A percentile compares a stretch with the other conserved stretches of the same genome.
phyloP scores from a whole-genome alignment of 1,284 basidiomycete species.

The Rugosomyces carneus region DNA sequence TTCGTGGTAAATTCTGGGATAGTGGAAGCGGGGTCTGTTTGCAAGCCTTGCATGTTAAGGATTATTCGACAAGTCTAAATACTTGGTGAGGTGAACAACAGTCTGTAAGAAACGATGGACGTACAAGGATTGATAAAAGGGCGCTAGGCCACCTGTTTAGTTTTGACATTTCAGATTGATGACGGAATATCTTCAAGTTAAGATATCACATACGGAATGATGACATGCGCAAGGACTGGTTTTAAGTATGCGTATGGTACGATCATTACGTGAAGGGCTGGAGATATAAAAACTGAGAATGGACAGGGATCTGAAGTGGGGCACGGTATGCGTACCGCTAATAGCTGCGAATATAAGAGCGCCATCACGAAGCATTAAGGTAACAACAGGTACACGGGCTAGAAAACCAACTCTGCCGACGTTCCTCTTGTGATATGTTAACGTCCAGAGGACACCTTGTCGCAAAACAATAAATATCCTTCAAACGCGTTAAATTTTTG shows the following conservation, averaged over 20 bases:
- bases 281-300: background rate
- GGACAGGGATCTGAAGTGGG: background rate
- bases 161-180: background rate
- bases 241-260: constrained; percentile 4
- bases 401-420: background rate
- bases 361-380: constrained; percentile 10
- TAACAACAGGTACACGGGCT: constrained; percentile 5
- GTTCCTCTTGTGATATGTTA: constrained; percentile 9
- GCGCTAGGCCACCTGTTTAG: constrained; percentile 3
- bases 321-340: background rate
- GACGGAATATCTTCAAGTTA: too few species aligned
- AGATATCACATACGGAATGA: constrained; percentile 2
- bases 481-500: background rate
- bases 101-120: background rate
- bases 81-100: background rate
- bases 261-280: constrained; percentile 4
- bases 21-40: too few species aligned
- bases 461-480: constrained; percentile 1
- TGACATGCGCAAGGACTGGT: constrained; percentile 2
- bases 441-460: constrained; percentile 4
- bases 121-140: constrained; percentile 5
- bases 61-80: constrained; percentile 6
- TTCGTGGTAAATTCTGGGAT: too few species aligned
- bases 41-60: constrained; percentile 7
- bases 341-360: constrained; percentile 8